phyloP scores from a whole-genome alignment of 176 grass and related monocot species.

The Rhynchospora pubera region DNA sequence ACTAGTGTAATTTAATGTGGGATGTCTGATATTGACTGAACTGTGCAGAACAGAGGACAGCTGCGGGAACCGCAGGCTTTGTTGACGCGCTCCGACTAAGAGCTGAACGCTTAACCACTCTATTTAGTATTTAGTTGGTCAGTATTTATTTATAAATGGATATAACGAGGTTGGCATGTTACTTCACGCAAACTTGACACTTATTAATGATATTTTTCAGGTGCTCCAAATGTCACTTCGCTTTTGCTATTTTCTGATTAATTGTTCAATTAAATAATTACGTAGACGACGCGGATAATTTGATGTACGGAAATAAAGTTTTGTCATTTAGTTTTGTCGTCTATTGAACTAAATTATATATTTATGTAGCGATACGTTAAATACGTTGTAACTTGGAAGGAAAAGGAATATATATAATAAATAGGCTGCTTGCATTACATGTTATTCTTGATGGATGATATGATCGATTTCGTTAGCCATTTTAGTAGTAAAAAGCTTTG shows the following conservation, averaged over 20 bases:
- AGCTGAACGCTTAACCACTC: background rate
- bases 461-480: too few species aligned
- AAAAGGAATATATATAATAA: too few species aligned
- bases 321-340: background rate
- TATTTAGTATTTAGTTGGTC: background rate
- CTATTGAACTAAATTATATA: background rate
- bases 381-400: too few species aligned
- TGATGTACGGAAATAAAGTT: background rate
- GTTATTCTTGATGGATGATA: too few species aligned
- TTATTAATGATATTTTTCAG: conserved; percentile 1
- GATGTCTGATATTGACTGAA: background rate
- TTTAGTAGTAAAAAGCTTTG: too few species aligned
- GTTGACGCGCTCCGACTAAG: conserved; percentile 2
- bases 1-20: background rate
- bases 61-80: background rate
- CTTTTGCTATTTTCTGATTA: background rate
- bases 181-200: background rate
- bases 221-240: background rate
- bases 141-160: background rate
- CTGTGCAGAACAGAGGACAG: conserved; percentile 20
- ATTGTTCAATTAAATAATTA: conserved; percentile 4
- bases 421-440: too few species aligned
- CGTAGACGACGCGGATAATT: background rate
- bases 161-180: conserved; percentile 11
- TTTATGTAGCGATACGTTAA: background rate